A percentile compares a stretch with the other conserved stretches of the same genome.
These are phyloP conservation scores for Candida quercuum DNA, from an alignment of 805 yeast genomes.

Conservation along the genomic window DNA sequence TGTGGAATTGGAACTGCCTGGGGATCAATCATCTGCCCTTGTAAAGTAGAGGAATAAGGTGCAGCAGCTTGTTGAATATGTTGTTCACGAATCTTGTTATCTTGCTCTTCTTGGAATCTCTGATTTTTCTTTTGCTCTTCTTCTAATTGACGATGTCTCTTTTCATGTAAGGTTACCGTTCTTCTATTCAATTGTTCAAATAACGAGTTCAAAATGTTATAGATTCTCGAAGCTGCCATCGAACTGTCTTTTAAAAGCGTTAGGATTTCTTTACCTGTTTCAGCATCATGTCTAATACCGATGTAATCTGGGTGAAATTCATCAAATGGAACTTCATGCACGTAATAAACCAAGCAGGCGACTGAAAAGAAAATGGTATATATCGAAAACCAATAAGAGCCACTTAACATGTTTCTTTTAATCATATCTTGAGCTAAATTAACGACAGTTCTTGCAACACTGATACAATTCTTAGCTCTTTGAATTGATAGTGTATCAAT, in stretches of 20 bases:
- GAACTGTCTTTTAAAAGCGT: constrained; percentile 67
- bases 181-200: constrained; percentile 73
- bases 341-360: constrained; percentile 79
- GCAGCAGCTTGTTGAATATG: constrained; percentile 4
- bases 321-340: constrained; percentile 48
- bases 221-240: constrained; percentile 75
- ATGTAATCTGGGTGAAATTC: constrained; percentile 46
- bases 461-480: constrained; percentile 78
- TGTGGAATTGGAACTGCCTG: constrained; percentile 23
- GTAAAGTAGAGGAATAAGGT: too few relatives aligned
- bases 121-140: constrained; percentile 10
- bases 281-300: constrained; percentile 69
- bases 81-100: neutral
- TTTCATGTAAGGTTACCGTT: constrained; percentile 46
- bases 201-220: constrained; percentile 70
- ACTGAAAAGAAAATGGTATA: constrained; percentile 87
- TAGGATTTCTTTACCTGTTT: constrained; percentile 70
- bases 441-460: constrained; percentile 78
- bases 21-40: constrained; percentile 1
- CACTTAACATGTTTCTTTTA: constrained; percentile 61
- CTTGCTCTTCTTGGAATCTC: constrained; percentile 7
- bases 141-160: constrained; percentile 15
- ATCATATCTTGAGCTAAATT: constrained; percentile 78
- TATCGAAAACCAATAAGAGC: constrained; percentile 89
- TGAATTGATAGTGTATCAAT: constrained; percentile 59